phyloP scores from a whole-genome alignment of 1,284 basidiomycete species.

The Sporisorium iseilematis-ciliati region DNA sequence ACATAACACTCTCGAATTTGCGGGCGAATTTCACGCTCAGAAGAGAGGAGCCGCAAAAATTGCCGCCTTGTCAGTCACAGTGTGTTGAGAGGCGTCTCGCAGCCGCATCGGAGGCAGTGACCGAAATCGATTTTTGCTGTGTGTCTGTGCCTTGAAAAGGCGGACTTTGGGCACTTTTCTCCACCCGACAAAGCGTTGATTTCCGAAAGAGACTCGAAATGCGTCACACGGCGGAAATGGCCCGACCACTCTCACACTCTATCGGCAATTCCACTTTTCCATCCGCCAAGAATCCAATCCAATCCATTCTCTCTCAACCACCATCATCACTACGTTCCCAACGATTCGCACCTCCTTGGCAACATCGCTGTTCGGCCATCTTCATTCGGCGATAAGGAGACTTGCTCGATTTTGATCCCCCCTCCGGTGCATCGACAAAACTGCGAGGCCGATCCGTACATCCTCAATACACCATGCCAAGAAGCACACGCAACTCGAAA shows the following conservation, averaged over 20 bases:
- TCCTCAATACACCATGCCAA: conserved; percentile 22
- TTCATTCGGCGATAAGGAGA: too few relatives aligned
- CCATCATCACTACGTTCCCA: not conserved
- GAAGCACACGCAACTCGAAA: conserved; percentile 43
- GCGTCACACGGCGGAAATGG: conserved; percentile 19
- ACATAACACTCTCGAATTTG: not conserved
- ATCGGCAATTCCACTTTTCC: not conserved
- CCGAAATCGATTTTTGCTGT: too few relatives aligned
- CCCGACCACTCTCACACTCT: not conserved
- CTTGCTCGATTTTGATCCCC: too few relatives aligned
- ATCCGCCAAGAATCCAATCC: conserved; percentile 1
- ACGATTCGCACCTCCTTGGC: not conserved
- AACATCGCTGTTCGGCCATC: not conserved
- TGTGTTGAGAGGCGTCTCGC: too few relatives aligned
- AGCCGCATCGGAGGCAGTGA: too few relatives aligned
- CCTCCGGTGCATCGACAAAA: too few relatives aligned
- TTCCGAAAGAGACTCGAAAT: not conserved
- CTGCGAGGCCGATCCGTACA: not conserved
- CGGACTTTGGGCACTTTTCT: not conserved
- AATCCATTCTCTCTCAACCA: too few relatives aligned
- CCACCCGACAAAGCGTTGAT: conserved; percentile 11
- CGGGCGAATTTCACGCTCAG: conserved; percentile 3
- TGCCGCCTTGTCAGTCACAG: too few relatives aligned
- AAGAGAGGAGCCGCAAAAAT: not conserved
- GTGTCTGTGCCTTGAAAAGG: not conserved